These are phyloP conservation scores for Peronospora tabacina DNA, from an alignment of 352 stramenopile species.

Conservation along the genomic window DNA sequence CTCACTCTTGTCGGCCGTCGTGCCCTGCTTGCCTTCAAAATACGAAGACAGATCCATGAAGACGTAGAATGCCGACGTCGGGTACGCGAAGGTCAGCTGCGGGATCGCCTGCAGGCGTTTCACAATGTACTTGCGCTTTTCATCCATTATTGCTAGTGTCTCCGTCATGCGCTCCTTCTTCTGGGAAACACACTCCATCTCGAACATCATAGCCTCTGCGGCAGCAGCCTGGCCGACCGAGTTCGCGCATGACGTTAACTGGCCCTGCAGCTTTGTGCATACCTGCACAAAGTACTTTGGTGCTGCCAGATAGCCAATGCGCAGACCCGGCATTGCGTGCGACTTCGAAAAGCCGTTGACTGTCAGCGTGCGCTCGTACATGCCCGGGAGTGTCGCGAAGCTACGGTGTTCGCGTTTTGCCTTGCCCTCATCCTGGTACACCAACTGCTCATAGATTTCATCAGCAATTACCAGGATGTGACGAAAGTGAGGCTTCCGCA, in stretches of 20 bases:
- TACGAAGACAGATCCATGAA: slow-evolving; percentile 87
- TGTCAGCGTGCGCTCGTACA: slow-evolving; percentile 89
- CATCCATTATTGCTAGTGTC: slow-evolving; percentile 47
- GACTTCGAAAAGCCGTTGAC: slow-evolving; percentile 97
- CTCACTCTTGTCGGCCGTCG: slow-evolving; percentile 35
- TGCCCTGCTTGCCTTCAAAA: slow-evolving; percentile 53
- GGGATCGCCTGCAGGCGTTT: slow-evolving; percentile 77
- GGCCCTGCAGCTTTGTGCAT: slow-evolving; percentile 89
- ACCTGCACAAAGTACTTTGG: slow-evolving; percentile 79
- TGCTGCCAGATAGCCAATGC: slow-evolving; percentile 89
- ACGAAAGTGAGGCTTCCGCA: slow-evolving; percentile 52
- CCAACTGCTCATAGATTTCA: slow-evolving; percentile 95
- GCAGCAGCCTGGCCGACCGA: slow-evolving; percentile 89
- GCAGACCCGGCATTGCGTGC: slow-evolving; percentile 94
- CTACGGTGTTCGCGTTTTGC: slow-evolving; percentile 52
- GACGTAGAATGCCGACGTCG: slow-evolving; percentile 93
- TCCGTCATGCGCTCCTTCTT: slow-evolving; percentile 46
- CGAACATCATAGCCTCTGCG: slow-evolving; percentile 83
- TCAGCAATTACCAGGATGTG: slow-evolving; percentile 87
- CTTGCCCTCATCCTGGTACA: slow-evolving; percentile 80
- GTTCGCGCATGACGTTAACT: slow-evolving; percentile 92
- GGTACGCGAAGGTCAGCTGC: slow-evolving; percentile 74
- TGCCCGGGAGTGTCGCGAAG: slow-evolving; percentile 64
- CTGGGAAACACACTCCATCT: slow-evolving; percentile 54
- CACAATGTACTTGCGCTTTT: slow-evolving; percentile 90